Evolutionary conservation across 2,329 filamentous ascomycete genomes (phyloP), one percentile per base, ranked within the genome.

Genomic region (Ceratocystis alfenasii): DNA sequence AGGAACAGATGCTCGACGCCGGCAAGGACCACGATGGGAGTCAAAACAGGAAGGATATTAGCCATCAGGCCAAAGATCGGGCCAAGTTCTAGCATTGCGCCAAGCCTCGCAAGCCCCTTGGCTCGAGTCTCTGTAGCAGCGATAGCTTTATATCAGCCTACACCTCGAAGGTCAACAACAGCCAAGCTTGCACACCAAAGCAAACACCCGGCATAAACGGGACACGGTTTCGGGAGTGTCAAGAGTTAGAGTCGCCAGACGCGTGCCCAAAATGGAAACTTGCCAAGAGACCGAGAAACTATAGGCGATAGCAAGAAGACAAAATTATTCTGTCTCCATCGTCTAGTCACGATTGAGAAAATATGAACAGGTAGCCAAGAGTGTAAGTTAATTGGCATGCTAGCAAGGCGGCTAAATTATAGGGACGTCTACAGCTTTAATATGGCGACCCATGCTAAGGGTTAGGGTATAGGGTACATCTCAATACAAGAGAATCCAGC

Each of bases 1-100:
- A 66, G 64, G 3, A 69, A 64, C 41, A 70, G 66, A 10, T 70
- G 67, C 7, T 68, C 69, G 8, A 55, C 30, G 1, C 61, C 25
- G 0, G 66, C 68, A 17, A 68, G 36, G 7, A 44, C 33, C 2
- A 57, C 41, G 0, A 46, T 59, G 7, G 48, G 30, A n/a, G 48
- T 57, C n/a, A 64, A 22, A 15, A 64, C n/a, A 10, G 63, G 63
- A 12, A 64, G 28, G 2, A 44, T 36, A 30, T 45, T 64, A 17
- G 36, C 53, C 63, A 64, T 22, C 33, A 64, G 48, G n/a, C 48
- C 50, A 12, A 46, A 30, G 22, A 25, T 17, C 17, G 45, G 63
- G 17, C 15, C 25, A 3, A 64, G 63, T n/a, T 30, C 63, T 28
- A 20, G 15, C 63, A 64, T 64, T 7, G 2, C 28, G 20, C 8